Evolutionary conservation across 257 asterid species (phyloP).

Genomic region (Solanum peruvianum): DNA sequence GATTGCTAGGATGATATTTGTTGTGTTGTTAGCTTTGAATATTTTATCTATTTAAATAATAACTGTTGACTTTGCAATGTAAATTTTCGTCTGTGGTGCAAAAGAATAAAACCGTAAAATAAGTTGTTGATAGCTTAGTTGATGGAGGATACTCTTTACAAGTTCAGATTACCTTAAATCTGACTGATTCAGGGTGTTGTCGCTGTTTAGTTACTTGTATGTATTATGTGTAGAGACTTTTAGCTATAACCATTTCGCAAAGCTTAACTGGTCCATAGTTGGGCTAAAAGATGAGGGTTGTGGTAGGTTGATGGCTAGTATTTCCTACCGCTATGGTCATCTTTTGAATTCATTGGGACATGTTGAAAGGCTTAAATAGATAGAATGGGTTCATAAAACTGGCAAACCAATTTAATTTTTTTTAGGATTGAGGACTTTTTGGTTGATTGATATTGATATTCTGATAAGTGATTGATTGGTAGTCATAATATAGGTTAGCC

Average conservation of each 20-base stretch:
- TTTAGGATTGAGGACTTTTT: background rate
- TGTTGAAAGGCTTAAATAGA: background rate
- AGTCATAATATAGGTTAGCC: background rate
- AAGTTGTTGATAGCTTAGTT: background rate
- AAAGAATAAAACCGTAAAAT: background rate
- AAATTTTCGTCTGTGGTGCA: background rate
- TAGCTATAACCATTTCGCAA: background rate
- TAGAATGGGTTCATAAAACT: background rate
- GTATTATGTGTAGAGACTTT: background rate
- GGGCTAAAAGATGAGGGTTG: background rate
- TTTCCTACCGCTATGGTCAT: background rate
- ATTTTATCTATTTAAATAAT: background rate
- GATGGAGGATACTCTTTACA: background rate
- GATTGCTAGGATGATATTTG: background rate
- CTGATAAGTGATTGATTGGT: background rate
- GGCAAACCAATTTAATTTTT: background rate
- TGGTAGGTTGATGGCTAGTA: background rate
- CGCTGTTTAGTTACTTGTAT: background rate
- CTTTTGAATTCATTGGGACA: background rate
- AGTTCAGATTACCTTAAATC: background rate
- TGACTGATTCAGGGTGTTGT: background rate
- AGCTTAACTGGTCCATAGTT: background rate
- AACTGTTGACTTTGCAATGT: background rate
- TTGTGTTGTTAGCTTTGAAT: background rate
- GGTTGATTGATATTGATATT: background rate